Conservation (phyloP, 495 filamentous ascomycete species). For the Hypomontagnella submonticulosa region DNA sequence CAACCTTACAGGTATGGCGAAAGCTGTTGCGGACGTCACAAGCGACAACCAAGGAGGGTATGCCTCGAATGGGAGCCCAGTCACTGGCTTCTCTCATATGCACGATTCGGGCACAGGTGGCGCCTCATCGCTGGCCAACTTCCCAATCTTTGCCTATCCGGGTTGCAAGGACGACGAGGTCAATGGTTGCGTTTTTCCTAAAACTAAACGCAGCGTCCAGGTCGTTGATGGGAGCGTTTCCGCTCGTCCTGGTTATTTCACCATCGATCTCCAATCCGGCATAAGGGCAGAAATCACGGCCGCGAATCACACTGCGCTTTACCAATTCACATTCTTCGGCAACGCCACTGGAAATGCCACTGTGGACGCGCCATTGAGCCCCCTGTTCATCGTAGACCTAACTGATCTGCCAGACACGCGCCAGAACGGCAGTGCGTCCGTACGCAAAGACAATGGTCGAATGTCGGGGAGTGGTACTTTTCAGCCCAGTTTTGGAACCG, state of each 20-base stretch:
- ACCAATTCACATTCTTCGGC: conserved; percentile 70
- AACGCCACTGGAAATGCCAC: conserved; percentile 44
- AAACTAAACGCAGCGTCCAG: conserved; percentile 55
- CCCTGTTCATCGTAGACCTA: conserved; percentile 69
- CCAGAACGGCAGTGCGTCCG: conserved; percentile 64
- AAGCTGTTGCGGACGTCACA: conserved; percentile 72
- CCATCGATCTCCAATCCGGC: conserved; percentile 63
- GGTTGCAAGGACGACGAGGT: conserved; percentile 68
- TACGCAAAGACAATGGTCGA: conserved; percentile 63
- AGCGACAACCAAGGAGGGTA: conserved; percentile 75
- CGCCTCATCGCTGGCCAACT: conserved; percentile 71
- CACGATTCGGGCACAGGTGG: conserved; percentile 77
- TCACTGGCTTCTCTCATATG: conserved; percentile 70
- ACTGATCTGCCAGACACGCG: conserved; percentile 70
- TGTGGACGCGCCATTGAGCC: conserved; percentile 58
- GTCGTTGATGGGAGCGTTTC: conserved; percentile 62
- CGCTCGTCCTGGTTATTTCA: conserved; percentile 73
- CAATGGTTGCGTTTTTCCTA: conserved; percentile 68
- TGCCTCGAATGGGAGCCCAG: conserved; percentile 65
- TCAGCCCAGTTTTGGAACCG: conserved; percentile 72
- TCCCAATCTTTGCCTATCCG: conserved; percentile 72
- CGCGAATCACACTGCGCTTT: conserved; percentile 70
- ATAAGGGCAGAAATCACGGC: conserved; percentile 73
- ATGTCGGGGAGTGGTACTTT: conserved; percentile 72
- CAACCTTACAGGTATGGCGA: conserved; percentile 66